A percentile compares a stretch with the other conserved stretches of the same genome.
phyloP scores from a whole-genome alignment of 768 basidiomycete species.

The Suillus subalutaceus region DNA sequence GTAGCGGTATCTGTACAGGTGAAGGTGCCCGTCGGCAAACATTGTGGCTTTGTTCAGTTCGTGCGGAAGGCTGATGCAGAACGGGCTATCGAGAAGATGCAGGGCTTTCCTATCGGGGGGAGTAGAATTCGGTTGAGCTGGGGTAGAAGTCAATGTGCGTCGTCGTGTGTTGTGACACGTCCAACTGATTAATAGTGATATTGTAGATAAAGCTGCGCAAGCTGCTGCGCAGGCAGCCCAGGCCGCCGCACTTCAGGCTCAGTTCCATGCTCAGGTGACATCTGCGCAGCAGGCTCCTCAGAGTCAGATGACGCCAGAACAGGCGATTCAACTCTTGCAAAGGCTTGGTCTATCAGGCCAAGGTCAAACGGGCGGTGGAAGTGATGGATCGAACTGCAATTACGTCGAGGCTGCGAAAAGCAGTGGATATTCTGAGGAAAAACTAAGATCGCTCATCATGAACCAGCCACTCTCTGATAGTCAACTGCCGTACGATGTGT shows the following conservation, averaged over 20 bases:
- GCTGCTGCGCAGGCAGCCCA: conserved; percentile 86
- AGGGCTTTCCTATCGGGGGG: conserved; percentile 93
- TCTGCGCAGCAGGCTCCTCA: conserved; percentile 20
- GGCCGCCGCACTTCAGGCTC: conserved; percentile 65
- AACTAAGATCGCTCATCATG: conserved; percentile 21
- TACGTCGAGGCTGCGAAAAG: conserved; percentile 20
- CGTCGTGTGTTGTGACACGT: neutral
- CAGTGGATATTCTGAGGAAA: conserved; percentile 27
- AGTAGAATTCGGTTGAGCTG: conserved; percentile 90
- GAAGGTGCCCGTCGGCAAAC: conserved; percentile 95
- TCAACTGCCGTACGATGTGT: conserved; percentile 24
- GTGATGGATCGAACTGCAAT: conserved; percentile 14
- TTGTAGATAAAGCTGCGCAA: conserved; percentile 84
- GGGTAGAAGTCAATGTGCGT: conserved; percentile 88
- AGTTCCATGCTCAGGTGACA: conserved; percentile 36
- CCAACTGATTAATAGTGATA: conserved; percentile 12
- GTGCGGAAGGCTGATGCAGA: conserved; percentile 91
- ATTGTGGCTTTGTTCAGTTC: conserved; percentile 96
- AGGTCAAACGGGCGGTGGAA: conserved; percentile 19
- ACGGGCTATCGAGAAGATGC: conserved; percentile 93
- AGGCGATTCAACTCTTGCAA: conserved; percentile 63
- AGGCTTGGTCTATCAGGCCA: conserved; percentile 50
- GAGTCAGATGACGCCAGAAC: conserved; percentile 56
- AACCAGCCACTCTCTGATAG: conserved; percentile 25
- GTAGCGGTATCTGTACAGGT: conserved; percentile 51